Evolutionary conservation across 352 stramenopile genomes (phyloP), one percentile per base, ranked within the genome.

Genomic region (Globisporangium irregulare): DNA sequence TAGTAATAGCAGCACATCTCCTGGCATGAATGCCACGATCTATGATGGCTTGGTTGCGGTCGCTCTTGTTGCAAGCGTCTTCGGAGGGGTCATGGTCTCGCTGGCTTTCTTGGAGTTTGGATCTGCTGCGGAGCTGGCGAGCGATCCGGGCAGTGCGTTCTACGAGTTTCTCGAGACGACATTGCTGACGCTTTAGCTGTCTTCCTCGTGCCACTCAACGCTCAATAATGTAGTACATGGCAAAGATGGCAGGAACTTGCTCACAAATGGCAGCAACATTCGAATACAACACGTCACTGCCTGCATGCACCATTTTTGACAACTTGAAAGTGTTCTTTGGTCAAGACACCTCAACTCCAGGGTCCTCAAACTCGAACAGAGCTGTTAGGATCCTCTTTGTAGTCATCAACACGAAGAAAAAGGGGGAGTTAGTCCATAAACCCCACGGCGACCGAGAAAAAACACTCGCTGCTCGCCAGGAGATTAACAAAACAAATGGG

Each of bases 91-190:
- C 48, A 32, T 55, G 8, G 12, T 12, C n/a, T 56, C 50, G 7
- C 10, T 56, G 50, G 22, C 2, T 20, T 56, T 56, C 9, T 12
- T 56, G 22, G 74, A 84, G 48, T 78, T 80, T 63, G 74, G 76
- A 15, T 59, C 69, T 1, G 76, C 73, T 14, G 76, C 74, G 24
- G 70, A 81, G 25, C 73, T 84, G 25, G 74, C 68, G 6, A 60
- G 67, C 3, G 64, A 80, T 50, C 62, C 69, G 12, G 57, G 46
- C 61, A 81, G 76, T 34, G 66, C 66, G 8, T 81, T 84, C 50
- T 84, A 78, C 38, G 76, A 84, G 59, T 84, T 84, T 56, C 68
- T 84, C 7, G 81, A 67, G 51, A 51, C 61, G 20, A 59, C 61
- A 5, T 51, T 67, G 29, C 29, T 59, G 24, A 41, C 25, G 34